Percentiles rank a stretch among this genome's conserved stretches.
Evolutionary conservation across 768 basidiomycete genomes (phyloP).

Genomic region (Termitomyces sp.): DNA sequence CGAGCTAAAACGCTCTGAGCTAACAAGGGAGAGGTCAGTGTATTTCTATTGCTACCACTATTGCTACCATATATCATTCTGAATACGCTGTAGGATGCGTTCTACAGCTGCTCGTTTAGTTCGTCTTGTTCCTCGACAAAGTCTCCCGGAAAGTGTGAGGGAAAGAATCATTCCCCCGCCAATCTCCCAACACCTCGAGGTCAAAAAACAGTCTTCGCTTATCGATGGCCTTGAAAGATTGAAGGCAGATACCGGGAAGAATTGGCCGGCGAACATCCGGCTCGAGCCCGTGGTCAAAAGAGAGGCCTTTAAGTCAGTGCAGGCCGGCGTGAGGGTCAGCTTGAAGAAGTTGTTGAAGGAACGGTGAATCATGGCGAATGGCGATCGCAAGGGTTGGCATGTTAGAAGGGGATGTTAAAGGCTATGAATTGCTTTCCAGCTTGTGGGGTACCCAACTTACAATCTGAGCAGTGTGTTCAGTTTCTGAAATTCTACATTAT

Average conservation of each 20-base stretch:
- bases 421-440: not conserved
- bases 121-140: conserved; percentile 29
- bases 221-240: conserved; percentile 30
- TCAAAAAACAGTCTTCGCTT: conserved; percentile 24
- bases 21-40: not conserved
- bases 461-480: not conserved
- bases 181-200: conserved; percentile 26
- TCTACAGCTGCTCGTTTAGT: conserved; percentile 28
- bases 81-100: conserved; percentile 22
- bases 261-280: conserved; percentile 41
- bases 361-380: conserved; percentile 18
- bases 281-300: conserved; percentile 39
- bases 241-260: conserved; percentile 24
- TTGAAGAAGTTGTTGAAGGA: conserved; percentile 40
- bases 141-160: conserved; percentile 20
- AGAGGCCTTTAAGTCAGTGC: conserved; percentile 29
- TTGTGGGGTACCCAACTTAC: not conserved
- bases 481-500: not conserved
- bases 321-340: conserved; percentile 28
- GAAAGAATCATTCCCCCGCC: conserved; percentile 27
- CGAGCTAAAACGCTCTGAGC: not conserved
- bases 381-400: not conserved
- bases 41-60: not conserved
- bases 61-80: not conserved
- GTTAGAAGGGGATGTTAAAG: not conserved